Base-by-base conservation (phyloP, 305 asterid species). In the Fraxinus sp. region DNA sequence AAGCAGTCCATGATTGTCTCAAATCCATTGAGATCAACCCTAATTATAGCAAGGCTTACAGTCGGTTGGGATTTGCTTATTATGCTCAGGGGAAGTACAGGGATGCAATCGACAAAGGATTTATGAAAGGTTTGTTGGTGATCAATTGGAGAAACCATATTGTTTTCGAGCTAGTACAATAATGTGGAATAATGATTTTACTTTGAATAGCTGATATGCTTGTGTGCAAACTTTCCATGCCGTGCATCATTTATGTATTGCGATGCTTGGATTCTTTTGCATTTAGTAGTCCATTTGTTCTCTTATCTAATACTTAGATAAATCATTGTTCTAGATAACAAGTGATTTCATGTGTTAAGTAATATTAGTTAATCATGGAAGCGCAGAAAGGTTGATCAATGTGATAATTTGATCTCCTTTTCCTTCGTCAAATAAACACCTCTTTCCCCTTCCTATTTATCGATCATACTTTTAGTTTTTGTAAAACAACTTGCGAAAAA, bases 1-100 rank as follows among this genome's bases (percentile, higher is more conserved):
- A 87, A 86, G 97, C 98, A 82, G 86, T 91, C 78, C 83, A 76
- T 37, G 97, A 94, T 88, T 93, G 97, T 85, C 84, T 87, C 81
- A 94, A 83, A 84, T 90, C 98, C 79, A 92, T 92, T 83, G 90
- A 87, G 73, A 88, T 93, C 73, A 86, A 93, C 85, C 97, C 98
- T 78, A 88, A 87, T 86, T 94, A 94, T 79, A 89, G 97, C 90
- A 93, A 94, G 89, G 98, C 94, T 74, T 93, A 93, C 85, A 93
- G 98, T 87, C 95, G 98, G 32, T 80, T 93, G 88, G 97, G 98
- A 81, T 92, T 92, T 89, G 97, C 91, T 83, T 93, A 93, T 83
- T 92, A 93, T 87, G 92, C 97, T 85, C 95, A 94, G 88, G 97
- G 97, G 85, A 92, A 80, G 80, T 94, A 92, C 88, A 87, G 86